These are phyloP conservation scores for Phyllosticta citriasiana DNA, from an alignment of 2,329 filamentous ascomycete genomes.

Conservation along the genomic window DNA sequence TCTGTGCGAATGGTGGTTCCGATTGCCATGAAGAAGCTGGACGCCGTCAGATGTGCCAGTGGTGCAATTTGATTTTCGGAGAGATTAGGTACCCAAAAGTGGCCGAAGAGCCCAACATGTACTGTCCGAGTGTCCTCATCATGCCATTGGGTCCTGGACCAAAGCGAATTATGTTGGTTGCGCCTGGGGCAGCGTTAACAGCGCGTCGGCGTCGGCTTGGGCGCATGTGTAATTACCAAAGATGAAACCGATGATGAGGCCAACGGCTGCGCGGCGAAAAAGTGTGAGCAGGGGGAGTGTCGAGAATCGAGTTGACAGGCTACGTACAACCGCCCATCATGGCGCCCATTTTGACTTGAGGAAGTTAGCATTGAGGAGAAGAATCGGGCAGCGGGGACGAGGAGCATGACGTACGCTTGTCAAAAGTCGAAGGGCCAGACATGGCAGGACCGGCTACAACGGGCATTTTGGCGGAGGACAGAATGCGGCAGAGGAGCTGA, in stretches of 20 bases:
- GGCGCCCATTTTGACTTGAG: conserved; percentile 87
- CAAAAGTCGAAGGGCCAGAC: conserved; percentile 54
- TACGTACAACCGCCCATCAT: conserved; percentile 96
- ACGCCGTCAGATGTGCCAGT: background rate
- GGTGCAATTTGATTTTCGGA: background rate
- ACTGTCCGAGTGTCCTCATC: conserved; percentile 88
- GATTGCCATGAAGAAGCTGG: conserved; percentile 94
- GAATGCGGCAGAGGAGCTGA: background rate
- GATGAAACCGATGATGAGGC: conserved; percentile 94
- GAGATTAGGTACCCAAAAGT: conserved; percentile 63
- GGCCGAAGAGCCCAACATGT: conserved; percentile 89
- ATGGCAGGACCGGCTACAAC: conserved; percentile 41
- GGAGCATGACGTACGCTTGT: conserved; percentile 51
- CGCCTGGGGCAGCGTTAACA: conserved; percentile 45
- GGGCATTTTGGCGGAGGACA: conserved; percentile 37
- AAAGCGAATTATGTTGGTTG: conserved; percentile 89
- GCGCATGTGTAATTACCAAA: conserved; percentile 53
- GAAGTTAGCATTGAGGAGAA: conserved; percentile 23
- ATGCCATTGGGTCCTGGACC: conserved; percentile 89
- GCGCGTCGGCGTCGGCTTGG: background rate
- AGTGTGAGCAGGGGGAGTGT: conserved; percentile 15
- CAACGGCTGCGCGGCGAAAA: conserved; percentile 57
- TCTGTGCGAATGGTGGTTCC: conserved; percentile 94
- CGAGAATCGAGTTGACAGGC: conserved; percentile 6
- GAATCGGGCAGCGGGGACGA: conserved; percentile 5